phyloP scores from a whole-genome alignment of 805 yeast species.

The Ogataea nitratoaversa region DNA sequence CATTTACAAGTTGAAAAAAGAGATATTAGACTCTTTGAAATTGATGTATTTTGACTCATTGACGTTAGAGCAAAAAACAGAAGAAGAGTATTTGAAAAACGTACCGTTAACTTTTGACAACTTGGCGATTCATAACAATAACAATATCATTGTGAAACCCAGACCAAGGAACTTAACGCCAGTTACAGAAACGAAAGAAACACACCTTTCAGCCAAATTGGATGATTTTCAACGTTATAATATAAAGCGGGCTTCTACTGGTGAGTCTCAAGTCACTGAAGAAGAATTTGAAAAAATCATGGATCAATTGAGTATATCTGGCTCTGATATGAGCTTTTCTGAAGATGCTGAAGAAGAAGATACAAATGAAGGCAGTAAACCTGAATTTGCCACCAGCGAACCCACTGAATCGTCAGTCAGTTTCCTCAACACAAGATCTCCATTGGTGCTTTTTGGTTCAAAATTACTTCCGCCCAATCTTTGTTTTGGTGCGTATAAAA shows the following conservation, averaged over 20 bases:
- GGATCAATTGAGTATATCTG: conserved; percentile 55
- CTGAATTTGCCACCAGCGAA: too few species aligned
- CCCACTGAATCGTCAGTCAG: conserved; percentile 41
- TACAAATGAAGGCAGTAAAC: too few species aligned
- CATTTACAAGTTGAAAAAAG: conserved; percentile 41
- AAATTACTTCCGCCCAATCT: conserved; percentile 37
- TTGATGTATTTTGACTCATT: conserved; percentile 52
- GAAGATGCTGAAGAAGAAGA: conserved; percentile 23
- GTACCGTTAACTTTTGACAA: conserved; percentile 6
- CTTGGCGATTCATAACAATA: conserved; percentile 1
- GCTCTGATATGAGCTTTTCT: conserved; percentile 40
- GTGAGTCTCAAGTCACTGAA: conserved; percentile 45
- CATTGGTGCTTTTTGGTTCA: conserved; percentile 58
- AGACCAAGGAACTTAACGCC: background rate
- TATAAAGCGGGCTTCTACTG: conserved; percentile 46
- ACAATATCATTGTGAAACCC: conserved; percentile 7
- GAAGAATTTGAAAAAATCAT: conserved; percentile 54
- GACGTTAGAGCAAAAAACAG: conserved; percentile 32
- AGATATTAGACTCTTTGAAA: conserved; percentile 42
- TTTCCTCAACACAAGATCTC: conserved; percentile 65
- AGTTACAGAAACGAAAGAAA: background rate
- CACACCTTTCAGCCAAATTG: background rate
- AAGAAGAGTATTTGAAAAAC: conserved; percentile 16
- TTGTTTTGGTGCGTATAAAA: conserved; percentile 66
- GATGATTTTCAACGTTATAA: conserved; percentile 36